These are phyloP conservation scores for Debaryomyces prosopidis DNA, from an alignment of 805 yeast genomes.

Conservation along the genomic window DNA sequence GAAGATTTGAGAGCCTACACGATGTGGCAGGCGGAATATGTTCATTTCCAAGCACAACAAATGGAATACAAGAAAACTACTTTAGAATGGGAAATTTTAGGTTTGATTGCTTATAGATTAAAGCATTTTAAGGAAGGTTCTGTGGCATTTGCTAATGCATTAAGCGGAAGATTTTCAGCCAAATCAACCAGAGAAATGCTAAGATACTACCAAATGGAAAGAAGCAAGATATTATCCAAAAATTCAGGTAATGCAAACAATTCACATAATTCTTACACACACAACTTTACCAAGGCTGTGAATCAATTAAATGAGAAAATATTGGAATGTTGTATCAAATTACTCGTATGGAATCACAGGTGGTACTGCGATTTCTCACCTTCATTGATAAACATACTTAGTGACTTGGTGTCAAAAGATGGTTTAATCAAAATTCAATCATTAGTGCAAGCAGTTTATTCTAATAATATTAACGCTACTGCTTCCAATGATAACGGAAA, in stretches of 20 bases:
- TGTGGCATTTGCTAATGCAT: slow-evolving; percentile 73
- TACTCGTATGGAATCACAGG: slow-evolving; percentile 96
- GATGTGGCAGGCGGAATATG: slow-evolving; percentile 88
- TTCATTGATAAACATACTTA: slow-evolving; percentile 54
- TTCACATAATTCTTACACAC: slow-evolving; percentile 14
- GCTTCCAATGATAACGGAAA: slow-evolving; percentile 29
- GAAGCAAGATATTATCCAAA: slow-evolving; percentile 34
- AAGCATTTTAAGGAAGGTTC: slow-evolving; percentile 88
- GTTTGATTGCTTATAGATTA: slow-evolving; percentile 79
- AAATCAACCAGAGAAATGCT: slow-evolving; percentile 74
- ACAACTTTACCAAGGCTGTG: slow-evolving; percentile 39
- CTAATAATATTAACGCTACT: slow-evolving; percentile 26
- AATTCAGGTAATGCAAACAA: slow-evolving; percentile 16
- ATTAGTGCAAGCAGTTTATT: slow-evolving; percentile 66
- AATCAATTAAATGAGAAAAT: slow-evolving; percentile 54
- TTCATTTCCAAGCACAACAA: slow-evolving; percentile 88
- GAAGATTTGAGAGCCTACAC: slow-evolving; percentile 82
- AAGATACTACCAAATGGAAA: slow-evolving; percentile 58
- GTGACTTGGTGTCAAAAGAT: slow-evolving; percentile 66
- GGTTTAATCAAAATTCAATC: slow-evolving; percentile 78
- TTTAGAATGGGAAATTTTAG: slow-evolving; percentile 90
- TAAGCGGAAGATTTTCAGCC: slow-evolving; percentile 76
- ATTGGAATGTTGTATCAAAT: slow-evolving; percentile 67
- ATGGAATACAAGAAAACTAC: slow-evolving; percentile 75
- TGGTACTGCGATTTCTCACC: slow-evolving; percentile 95